Conservation (phyloP, 2,329 filamentous ascomycete genomes). For the Curvularia spicifera region DNA sequence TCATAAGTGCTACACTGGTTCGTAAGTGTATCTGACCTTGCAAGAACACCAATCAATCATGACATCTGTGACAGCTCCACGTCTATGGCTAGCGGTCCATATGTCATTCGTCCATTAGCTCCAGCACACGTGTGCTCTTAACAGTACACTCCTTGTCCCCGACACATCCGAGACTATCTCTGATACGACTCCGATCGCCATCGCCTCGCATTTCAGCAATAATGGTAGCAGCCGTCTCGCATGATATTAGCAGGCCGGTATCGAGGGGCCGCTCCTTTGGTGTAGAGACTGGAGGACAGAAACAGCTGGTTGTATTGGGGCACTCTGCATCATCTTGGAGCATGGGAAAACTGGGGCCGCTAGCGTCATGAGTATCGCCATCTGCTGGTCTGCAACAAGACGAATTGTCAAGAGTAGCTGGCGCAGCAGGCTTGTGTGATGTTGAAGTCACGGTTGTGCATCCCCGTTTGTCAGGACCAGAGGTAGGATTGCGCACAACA, state of each 20-base stretch:
- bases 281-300: slow-evolving; percentile 26
- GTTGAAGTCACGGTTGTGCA: neutral
- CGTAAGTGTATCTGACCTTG: neutral
- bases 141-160: slow-evolving; percentile 28
- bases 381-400: neutral
- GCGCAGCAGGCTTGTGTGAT: neutral
- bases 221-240: slow-evolving; percentile 37
- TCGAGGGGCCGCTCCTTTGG: neutral
- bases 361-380: neutral
- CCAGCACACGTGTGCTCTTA: slow-evolving; percentile 34
- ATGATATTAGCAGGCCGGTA: slow-evolving; percentile 32
- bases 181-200: slow-evolving; percentile 25
- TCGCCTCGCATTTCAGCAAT: slow-evolving; percentile 40
- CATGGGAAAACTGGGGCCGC: slow-evolving; percentile 3
- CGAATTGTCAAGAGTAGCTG: neutral
- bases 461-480: neutral
- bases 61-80: neutral
- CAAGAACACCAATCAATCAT: neutral
- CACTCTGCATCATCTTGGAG: slow-evolving; percentile 19
- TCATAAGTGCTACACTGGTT: neutral
- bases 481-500: neutral
- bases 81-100: neutral
- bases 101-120: slow-evolving; percentile 31
- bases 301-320: slow-evolving; percentile 27
- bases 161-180: slow-evolving; percentile 30